These are phyloP conservation scores for Ascobolus immersus DNA, from an alignment of 495 filamentous ascomycete species.

Conservation along the genomic window DNA sequence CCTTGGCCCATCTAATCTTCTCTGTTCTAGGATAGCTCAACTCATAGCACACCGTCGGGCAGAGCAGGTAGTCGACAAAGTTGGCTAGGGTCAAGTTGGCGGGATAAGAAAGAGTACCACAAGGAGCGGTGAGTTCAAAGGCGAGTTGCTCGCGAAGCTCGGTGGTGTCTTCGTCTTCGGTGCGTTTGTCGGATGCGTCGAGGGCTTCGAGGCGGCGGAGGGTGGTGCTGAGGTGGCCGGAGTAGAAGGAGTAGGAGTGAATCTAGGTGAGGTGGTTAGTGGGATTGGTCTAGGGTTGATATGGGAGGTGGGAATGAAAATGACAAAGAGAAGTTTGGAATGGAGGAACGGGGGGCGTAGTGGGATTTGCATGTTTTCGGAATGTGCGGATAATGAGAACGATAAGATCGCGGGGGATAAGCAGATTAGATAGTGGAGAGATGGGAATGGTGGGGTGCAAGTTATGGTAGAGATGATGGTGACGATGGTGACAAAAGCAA, in stretches of 20 bases:
- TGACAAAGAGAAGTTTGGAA: no score
- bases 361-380: no score
- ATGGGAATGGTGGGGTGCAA: no score
- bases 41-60: slow-evolving; percentile 92
- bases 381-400: no score
- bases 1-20: slow-evolving; percentile 49
- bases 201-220: slow-evolving; percentile 52
- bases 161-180: slow-evolving; percentile 17
- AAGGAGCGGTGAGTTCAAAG: slow-evolving; percentile 64
- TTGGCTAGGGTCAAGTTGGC: slow-evolving; percentile 60
- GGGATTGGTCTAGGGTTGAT: no score
- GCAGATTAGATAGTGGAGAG: no score
- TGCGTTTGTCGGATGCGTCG: slow-evolving; percentile 23
- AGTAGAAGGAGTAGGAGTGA: slow-evolving; percentile 95
- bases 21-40: slow-evolving; percentile 75
- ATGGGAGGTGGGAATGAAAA: no score
- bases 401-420: no score
- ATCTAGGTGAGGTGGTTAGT: no score
- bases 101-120: slow-evolving; percentile 76
- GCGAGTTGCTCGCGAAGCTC: slow-evolving; percentile 67
- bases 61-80: slow-evolving; percentile 68
- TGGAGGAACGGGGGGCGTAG: no score
- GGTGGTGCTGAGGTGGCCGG: slow-evolving; percentile 75
- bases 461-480: no score
- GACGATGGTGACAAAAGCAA: no score